phyloP scores from a whole-genome alignment of 2,329 filamentous ascomycete species.

The Pseudogymnoascus sp. region DNA sequence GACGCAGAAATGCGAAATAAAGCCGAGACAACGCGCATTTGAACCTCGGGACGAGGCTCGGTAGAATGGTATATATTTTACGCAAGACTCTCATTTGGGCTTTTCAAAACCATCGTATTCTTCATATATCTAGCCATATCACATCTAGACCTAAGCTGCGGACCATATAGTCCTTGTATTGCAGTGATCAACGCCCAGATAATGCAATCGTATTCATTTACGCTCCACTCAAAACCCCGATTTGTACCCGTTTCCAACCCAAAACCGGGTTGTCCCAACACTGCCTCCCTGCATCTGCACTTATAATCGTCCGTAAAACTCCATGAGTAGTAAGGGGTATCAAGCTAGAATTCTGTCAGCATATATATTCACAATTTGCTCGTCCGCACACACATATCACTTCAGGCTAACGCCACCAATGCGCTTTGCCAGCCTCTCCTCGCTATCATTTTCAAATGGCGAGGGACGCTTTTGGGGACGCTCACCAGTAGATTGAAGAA shows the following conservation, averaged over 20 bases:
- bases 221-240: not conserved
- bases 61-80: not conserved
- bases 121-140: constrained; percentile 4
- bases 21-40: not conserved
- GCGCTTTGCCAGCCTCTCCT: constrained; percentile 50
- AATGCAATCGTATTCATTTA: constrained; percentile 6
- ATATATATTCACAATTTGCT: not conserved
- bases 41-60: not conserved
- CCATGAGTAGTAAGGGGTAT: constrained; percentile 7
- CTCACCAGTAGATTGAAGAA: constrained; percentile 96
- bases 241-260: not conserved
- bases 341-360: not conserved
- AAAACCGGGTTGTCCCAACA: not conserved
- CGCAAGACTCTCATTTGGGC: not conserved
- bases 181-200: not conserved
- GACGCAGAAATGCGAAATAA: not conserved
- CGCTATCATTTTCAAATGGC: constrained; percentile 24
- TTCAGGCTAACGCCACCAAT: constrained; percentile 58
- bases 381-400: constrained; percentile 6
- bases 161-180: not conserved
- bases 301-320: constrained; percentile 1
- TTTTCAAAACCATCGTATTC: not conserved
- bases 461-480: constrained; percentile 69
- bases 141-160: not conserved
- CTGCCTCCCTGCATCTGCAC: not conserved